Evolutionary conservation across 1,284 basidiomycete species (phyloP).

Genomic region (Microstroma glucosiphilum): DNA sequence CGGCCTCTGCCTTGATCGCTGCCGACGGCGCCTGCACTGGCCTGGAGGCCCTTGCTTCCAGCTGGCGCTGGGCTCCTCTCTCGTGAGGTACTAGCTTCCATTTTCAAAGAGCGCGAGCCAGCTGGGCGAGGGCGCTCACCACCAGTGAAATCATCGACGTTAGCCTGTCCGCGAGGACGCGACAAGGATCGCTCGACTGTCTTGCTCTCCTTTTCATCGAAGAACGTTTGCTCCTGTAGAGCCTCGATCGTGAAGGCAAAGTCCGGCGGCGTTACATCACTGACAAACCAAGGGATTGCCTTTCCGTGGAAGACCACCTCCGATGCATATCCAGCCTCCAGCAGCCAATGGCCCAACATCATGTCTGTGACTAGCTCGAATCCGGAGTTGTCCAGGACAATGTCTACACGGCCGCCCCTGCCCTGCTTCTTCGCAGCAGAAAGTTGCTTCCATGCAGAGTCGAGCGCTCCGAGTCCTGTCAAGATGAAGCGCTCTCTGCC

Average conservation of each 20-base stretch:
- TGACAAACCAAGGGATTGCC: conserved; percentile 49
- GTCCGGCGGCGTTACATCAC: conserved; percentile 46
- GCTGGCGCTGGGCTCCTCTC: conserved; percentile 15
- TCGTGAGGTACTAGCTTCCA: neutral
- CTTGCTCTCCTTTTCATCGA: conserved; percentile 47
- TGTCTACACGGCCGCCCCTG: conserved; percentile 63
- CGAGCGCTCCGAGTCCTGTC: conserved; percentile 65
- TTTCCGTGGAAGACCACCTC: conserved; percentile 49
- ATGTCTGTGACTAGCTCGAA: conserved; percentile 95
- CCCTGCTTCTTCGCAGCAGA: conserved; percentile 52
- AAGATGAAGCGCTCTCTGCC: conserved; percentile 60
- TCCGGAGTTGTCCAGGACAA: conserved; percentile 82
- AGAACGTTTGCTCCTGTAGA: conserved; percentile 57
- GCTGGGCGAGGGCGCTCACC: neutral
- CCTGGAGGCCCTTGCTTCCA: conserved; percentile 24
- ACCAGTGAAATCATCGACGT: neutral
- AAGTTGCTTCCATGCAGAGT: conserved; percentile 68
- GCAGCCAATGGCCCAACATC: conserved; percentile 79
- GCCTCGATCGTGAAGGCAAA: conserved; percentile 52
- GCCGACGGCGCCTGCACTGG: conserved; percentile 18
- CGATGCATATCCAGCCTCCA: conserved; percentile 32
- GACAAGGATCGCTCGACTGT: conserved; percentile 19
- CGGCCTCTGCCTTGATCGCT: conserved; percentile 30
- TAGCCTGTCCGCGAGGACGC: conserved; percentile 10
- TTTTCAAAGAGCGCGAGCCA: neutral